Percentiles rank a stretch among this genome's conserved stretches.
phyloP scores from a whole-genome alignment of 306 rosid genomes.

The Spatholobus suberectus region DNA sequence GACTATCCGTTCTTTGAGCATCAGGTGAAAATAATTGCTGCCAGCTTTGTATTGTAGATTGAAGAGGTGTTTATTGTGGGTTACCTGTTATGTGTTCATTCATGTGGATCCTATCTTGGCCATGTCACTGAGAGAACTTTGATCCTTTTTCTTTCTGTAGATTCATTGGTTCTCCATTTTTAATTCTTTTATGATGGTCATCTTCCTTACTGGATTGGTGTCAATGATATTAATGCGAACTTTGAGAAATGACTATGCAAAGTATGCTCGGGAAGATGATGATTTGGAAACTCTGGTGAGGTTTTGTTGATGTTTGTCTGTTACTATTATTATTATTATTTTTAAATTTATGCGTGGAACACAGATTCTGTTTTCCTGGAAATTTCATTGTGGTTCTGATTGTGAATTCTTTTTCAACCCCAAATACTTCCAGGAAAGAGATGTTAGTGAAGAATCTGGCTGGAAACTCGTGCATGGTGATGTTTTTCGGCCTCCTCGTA shows the following conservation, averaged over 20 bases:
- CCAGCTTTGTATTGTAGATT: slow-evolving; percentile 27
- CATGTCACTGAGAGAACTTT: slow-evolving; percentile 33
- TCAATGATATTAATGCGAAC: slow-evolving; percentile 99
- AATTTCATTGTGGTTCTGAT: slow-evolving; percentile 27
- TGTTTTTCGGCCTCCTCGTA: slow-evolving; percentile 93
- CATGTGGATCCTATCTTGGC: not conserved
- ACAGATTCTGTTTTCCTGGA: not conserved
- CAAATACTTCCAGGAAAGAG: slow-evolving; percentile 77
- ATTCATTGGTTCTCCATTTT: slow-evolving; percentile 99
- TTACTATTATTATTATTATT: not conserved
- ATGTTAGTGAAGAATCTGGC: slow-evolving; percentile 99
- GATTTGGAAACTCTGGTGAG: slow-evolving; percentile 94
- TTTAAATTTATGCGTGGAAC: not conserved
- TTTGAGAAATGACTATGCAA: slow-evolving; percentile 97
- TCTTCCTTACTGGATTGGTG: slow-evolving; percentile 98
- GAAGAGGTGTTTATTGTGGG: slow-evolving; percentile 20
- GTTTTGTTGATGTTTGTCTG: slow-evolving; percentile 31
- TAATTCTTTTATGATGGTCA: slow-evolving; percentile 99
- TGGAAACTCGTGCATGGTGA: slow-evolving; percentile 99
- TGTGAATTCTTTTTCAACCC: slow-evolving; percentile 31
- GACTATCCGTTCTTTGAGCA: slow-evolving; percentile 99
- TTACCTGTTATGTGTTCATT: slow-evolving; percentile 30
- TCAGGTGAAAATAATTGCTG: slow-evolving; percentile 64
- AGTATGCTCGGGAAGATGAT: slow-evolving; percentile 98
- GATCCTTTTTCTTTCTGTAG: slow-evolving; percentile 56